A percentile compares a stretch with the other conserved stretches of the same genome.
Evolutionary conservation across 805 yeast species (phyloP).

Genomic region (Lipomyces lipofer): DNA sequence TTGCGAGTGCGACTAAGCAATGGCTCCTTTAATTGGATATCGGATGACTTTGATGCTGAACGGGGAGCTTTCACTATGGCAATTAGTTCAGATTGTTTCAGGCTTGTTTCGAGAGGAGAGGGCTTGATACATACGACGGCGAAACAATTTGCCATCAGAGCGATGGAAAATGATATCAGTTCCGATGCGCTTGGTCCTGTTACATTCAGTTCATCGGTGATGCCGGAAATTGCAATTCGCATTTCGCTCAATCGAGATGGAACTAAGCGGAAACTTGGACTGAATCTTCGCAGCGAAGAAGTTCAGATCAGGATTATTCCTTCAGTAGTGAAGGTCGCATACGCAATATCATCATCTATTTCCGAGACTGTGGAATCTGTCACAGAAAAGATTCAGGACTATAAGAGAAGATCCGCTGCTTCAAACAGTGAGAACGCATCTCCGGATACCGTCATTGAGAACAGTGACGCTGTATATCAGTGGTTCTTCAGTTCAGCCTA

Average conservation of each 20-base stretch:
- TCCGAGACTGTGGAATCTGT: slow-evolving; percentile 8
- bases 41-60: slow-evolving; percentile 17
- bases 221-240: slow-evolving; percentile 16
- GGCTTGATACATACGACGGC: slow-evolving; percentile 16
- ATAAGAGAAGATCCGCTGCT: slow-evolving; percentile 19
- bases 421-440: neutral
- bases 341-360: slow-evolving; percentile 9
- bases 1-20: slow-evolving; percentile 16
- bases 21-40: slow-evolving; percentile 17
- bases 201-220: slow-evolving; percentile 19
- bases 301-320: slow-evolving; percentile 18
- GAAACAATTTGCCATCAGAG: slow-evolving; percentile 9
- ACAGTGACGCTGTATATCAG: neutral
- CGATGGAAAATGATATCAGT: neutral
- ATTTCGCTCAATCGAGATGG: slow-evolving; percentile 16
- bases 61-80: slow-evolving; percentile 5
- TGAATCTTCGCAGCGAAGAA: slow-evolving; percentile 12
- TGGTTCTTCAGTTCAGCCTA: slow-evolving; percentile 15
- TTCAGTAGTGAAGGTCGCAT: slow-evolving; percentile 11
- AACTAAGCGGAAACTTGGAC: slow-evolving; percentile 10
- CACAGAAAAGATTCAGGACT: slow-evolving; percentile 14
- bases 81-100: slow-evolving; percentile 10
- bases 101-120: slow-evolving; percentile 16
- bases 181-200: neutral
- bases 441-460: neutral